Conservation (phyloP, 2,329 filamentous ascomycete genomes). For the Diplodia corticola region DNA sequence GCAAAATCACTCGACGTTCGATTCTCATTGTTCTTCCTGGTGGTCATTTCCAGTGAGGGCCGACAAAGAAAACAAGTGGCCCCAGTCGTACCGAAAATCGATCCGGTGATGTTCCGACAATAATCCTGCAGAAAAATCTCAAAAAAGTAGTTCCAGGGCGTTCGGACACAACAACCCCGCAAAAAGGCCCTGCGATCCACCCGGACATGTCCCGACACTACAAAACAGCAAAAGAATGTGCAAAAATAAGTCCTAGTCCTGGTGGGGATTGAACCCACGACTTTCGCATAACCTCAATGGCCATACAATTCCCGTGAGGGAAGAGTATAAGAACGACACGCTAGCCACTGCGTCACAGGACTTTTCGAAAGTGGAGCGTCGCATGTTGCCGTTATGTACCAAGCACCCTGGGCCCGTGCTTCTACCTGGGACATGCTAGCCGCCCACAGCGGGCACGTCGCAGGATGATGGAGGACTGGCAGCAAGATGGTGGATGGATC, state of each 20-base stretch:
- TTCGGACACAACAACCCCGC: no score
- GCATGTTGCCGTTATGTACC: neutral
- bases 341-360: slow-evolving; percentile 42
- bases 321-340: slow-evolving; percentile 43
- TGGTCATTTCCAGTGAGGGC: no score
- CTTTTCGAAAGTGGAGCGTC: slow-evolving; percentile 11
- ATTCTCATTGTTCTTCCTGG: no score
- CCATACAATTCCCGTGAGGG: slow-evolving; percentile 30
- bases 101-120: no score
- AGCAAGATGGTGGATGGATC: neutral
- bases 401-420: neutral
- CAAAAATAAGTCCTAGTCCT: slow-evolving; percentile 31
- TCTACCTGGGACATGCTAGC: no score
- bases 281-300: slow-evolving; percentile 40
- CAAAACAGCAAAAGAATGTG: neutral
- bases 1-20: no score
- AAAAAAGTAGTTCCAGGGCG: no score
- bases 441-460: neutral
- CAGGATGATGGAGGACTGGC: neutral
- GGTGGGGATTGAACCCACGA: slow-evolving; percentile 43
- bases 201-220: no score
- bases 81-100: no score
- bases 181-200: neutral
- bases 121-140: no score
- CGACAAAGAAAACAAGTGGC: no score